These are phyloP conservation scores for Talaromyces pinophilus DNA, from an alignment of 2,329 filamentous ascomycete species.

Conservation along the genomic window DNA sequence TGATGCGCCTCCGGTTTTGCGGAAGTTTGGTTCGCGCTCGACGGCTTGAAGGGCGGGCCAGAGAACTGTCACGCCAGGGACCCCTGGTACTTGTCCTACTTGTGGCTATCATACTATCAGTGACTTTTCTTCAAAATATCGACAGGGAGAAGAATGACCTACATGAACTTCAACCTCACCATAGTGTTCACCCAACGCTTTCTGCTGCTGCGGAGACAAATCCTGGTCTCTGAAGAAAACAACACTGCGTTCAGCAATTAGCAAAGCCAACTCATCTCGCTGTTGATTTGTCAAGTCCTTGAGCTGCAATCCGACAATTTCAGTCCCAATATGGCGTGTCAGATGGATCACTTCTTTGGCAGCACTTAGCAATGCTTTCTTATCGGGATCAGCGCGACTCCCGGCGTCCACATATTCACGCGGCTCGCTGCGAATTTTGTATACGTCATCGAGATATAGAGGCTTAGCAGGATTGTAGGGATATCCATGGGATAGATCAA, in stretches of 20 bases:
- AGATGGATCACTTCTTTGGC: constrained; percentile 65
- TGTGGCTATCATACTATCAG: constrained; percentile 56
- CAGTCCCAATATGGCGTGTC: constrained; percentile 63
- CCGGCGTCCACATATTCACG: constrained; percentile 62
- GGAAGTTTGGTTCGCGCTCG: constrained; percentile 62
- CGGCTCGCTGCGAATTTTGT: constrained; percentile 62
- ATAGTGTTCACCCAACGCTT: constrained; percentile 62
- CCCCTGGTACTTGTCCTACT: constrained; percentile 68
- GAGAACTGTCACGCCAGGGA: constrained; percentile 65
- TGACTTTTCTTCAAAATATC: not conserved
- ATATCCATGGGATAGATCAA: constrained; percentile 70
- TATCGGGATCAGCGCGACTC: constrained; percentile 64
- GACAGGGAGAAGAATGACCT: constrained; percentile 31
- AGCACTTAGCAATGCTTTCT: constrained; percentile 61
- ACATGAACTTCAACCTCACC: constrained; percentile 70
- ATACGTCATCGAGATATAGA: constrained; percentile 69
- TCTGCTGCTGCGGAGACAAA: constrained; percentile 63
- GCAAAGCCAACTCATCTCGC: constrained; percentile 61
- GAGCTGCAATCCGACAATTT: constrained; percentile 64
- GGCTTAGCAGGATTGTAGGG: constrained; percentile 69
- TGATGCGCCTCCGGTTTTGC: constrained; percentile 66
- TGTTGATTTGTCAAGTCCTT: constrained; percentile 62
- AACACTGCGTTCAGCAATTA: constrained; percentile 65
- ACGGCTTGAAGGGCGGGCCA: constrained; percentile 69
- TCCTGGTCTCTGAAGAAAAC: constrained; percentile 68